These are phyloP conservation scores for Cyberlindnera lachancei DNA, from an alignment of 805 yeast species.

Conservation along the genomic window DNA sequence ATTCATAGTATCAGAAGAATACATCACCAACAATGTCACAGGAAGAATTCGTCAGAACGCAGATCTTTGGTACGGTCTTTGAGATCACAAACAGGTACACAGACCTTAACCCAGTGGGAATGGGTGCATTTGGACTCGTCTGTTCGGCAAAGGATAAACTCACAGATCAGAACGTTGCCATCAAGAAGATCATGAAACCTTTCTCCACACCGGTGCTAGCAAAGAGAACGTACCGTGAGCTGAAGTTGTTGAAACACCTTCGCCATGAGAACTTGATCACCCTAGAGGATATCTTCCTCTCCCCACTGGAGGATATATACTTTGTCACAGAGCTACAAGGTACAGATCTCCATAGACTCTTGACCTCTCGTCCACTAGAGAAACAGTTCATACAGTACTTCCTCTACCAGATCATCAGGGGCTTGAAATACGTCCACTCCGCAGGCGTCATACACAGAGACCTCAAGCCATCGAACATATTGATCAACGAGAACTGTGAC, in stretches of 20 bases:
- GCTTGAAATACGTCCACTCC: constrained; percentile 82
- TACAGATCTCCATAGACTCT: constrained; percentile 85
- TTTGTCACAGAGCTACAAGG: constrained; percentile 97
- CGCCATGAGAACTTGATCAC: constrained; percentile 93
- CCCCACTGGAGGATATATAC: constrained; percentile 91
- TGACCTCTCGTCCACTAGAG: constrained; percentile 90
- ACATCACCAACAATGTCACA: constrained; percentile 8
- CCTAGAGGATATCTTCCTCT: constrained; percentile 85
- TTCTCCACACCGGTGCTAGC: constrained; percentile 92
- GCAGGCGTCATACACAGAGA: constrained; percentile 92
- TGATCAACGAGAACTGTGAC: constrained; percentile 86
- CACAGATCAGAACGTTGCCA: constrained; percentile 90
- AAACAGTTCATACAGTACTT: constrained; percentile 96
- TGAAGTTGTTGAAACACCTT: constrained; percentile 85
- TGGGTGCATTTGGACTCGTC: constrained; percentile 99
- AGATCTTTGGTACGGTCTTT: constrained; percentile 91
- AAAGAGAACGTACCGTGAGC: constrained; percentile 92
- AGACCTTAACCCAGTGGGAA: constrained; percentile 94
- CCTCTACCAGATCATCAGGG: constrained; percentile 87
- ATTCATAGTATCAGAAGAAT: too few relatives aligned
- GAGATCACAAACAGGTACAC: constrained; percentile 87
- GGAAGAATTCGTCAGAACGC: constrained; percentile 44
- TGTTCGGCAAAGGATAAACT: constrained; percentile 92
- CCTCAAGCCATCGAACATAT: constrained; percentile 75
- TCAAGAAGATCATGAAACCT: constrained; percentile 96